phyloP scores from a whole-genome alignment of 768 basidiomycete genomes.

The Serendipita vermifera region DNA sequence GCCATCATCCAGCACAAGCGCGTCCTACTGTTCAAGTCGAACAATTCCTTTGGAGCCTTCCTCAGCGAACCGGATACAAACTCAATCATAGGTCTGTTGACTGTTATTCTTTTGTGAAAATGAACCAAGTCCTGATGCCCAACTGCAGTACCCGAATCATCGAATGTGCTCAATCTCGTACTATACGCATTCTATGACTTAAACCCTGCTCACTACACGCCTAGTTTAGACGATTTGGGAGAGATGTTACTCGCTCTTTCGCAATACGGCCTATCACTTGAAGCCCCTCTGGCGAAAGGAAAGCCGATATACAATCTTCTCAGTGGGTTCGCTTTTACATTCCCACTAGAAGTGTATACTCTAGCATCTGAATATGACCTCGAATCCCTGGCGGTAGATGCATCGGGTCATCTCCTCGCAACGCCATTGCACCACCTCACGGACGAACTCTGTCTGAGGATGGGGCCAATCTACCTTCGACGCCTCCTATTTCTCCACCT shows the following conservation, averaged over 20 bases:
- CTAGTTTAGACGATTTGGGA: constrained; percentile 19
- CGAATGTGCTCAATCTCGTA: constrained; percentile 53
- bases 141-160: background rate
- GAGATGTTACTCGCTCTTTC: background rate
- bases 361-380: constrained; percentile 55
- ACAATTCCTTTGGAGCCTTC: constrained; percentile 49
- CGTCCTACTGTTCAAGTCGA: constrained; percentile 44
- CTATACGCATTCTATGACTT: constrained; percentile 61
- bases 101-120: background rate
- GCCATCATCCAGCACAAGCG: no score
- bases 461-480: constrained; percentile 67
- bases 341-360: constrained; percentile 59
- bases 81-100: no score
- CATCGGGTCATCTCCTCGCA: constrained; percentile 62
- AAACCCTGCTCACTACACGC: constrained; percentile 62
- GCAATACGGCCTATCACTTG: background rate
- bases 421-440: constrained; percentile 53
- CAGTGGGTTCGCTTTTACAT: constrained; percentile 51
- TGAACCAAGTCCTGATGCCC: no score
- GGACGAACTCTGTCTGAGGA: constrained; percentile 54
- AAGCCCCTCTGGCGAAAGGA: background rate
- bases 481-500: constrained; percentile 75
- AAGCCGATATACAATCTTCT: constrained; percentile 33
- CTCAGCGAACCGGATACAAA: constrained; percentile 33
- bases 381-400: constrained; percentile 58